Percentiles rank a stretch among this genome's conserved stretches.
Conservation (phyloP, 2,329 filamentous ascomycete genomes). For the Fusarium phyllophilum region DNA sequence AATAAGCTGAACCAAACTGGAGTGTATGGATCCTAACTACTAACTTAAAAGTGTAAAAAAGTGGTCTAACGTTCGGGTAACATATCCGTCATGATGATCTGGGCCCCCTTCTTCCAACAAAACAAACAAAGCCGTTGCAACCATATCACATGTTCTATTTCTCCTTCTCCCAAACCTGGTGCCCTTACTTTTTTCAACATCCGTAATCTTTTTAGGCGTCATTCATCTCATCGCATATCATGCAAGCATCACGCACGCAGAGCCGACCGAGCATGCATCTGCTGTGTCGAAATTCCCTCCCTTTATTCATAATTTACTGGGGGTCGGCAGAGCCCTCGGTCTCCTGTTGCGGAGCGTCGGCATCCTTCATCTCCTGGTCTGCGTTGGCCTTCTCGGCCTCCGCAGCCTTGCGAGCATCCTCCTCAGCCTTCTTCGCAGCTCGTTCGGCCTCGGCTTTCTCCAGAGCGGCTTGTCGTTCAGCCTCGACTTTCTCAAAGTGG, state of each 20-base stretch:
- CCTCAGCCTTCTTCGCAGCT: slow-evolving; percentile 76
- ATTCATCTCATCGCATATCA: slow-evolving; percentile 43
- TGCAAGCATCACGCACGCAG: slow-evolving; percentile 6
- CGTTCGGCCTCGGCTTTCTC: slow-evolving; percentile 82
- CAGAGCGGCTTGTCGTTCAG: slow-evolving; percentile 81
- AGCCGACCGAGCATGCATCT: neutral
- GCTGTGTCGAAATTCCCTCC: neutral
- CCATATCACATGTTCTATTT: slow-evolving; percentile 39
- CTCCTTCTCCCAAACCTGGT: slow-evolving; percentile 15
- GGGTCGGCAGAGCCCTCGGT: slow-evolving; percentile 55
- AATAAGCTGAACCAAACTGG: slow-evolving; percentile 38
- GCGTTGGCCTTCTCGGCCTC: slow-evolving; percentile 60
- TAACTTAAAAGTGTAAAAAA: slow-evolving; percentile 40
- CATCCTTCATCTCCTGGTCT: slow-evolving; percentile 74
- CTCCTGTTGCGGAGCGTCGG: slow-evolving; percentile 63
- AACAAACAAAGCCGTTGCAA: slow-evolving; percentile 42
- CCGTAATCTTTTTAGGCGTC: slow-evolving; percentile 33
- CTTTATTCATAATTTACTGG: slow-evolving; percentile 46
- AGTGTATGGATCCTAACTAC: slow-evolving; percentile 44
- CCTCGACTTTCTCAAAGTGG: slow-evolving; percentile 93
- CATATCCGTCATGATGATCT: slow-evolving; percentile 47
- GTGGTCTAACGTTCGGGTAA: slow-evolving; percentile 45
- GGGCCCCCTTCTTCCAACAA: slow-evolving; percentile 34
- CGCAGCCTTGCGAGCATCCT: slow-evolving; percentile 64
- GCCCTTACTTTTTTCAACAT: slow-evolving; percentile 33